Base-by-base conservation (phyloP, 768 basidiomycete genomes). In the Cubamyces lactineus region DNA sequence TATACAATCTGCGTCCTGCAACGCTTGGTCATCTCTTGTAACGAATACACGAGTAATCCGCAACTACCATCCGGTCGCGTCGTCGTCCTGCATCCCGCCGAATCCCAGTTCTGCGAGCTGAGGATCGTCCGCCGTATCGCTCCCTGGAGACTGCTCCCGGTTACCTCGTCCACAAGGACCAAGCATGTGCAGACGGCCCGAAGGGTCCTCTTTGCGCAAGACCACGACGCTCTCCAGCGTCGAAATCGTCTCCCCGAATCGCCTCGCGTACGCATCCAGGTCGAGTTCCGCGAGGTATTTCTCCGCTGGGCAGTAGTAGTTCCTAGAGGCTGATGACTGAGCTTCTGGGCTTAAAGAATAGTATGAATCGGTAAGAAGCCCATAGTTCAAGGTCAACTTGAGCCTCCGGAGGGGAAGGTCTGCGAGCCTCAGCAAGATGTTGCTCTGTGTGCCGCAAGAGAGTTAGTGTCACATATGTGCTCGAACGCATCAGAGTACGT, bases 381-480 rank as follows among this genome's bases (percentile, higher is more conserved):
- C 54, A 50, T 53, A 28, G 34, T 52, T 57, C 13, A 62, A 34
- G 1, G 61, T 62, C 48, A 62, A 47, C 23, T 4, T 16, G 48
- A 62, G 55, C 8, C 21, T 52, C 16, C 21, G 61, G 12, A 62
- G 55, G 9, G 61, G 54, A 2, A 56, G 23, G 34, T 15, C 7
- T 9, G 19, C 17, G 13, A 59, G 13, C 3, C 28, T 26, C 4
- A 6, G 21, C 24, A 42, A 21, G n/a, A 62, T 34, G 19, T 49
- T 13, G 3, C 40, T 49, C 48, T 50, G 53, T 7, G 23, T 47
- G n/a, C 17, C 21, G 6, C 38, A 9, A 34, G 6, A 34, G 34
- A 5, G 23, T 21, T 24, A 13, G 13, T 11, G 12, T 13, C 21
- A 13, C 12, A 47, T 13, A 12, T 11, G 45, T n/a, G 46, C 46